A percentile compares a stretch with the other conserved stretches of the same genome.
These are phyloP conservation scores for Areca catechu DNA, from an alignment of 176 grass and related monocot species.

Conservation along the genomic window DNA sequence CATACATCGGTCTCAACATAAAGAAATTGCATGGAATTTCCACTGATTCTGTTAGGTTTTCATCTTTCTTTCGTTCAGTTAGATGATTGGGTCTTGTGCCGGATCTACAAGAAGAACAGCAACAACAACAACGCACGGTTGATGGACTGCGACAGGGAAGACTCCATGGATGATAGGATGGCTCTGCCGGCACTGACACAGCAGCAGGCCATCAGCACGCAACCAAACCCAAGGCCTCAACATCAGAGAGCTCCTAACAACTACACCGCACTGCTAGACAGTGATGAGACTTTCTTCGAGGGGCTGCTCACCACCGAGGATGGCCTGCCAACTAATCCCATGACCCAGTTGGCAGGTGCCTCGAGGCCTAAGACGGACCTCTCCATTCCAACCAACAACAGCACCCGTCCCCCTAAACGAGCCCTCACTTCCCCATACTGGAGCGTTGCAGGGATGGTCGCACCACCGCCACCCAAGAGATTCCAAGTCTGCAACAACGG, in stretches of 20 bases:
- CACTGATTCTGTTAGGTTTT: neutral
- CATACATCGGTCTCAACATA: no score
- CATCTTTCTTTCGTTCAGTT: constrained; percentile 33
- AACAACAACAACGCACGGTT: neutral
- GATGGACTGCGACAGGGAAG: constrained; percentile 39
- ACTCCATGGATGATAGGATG: constrained; percentile 36
- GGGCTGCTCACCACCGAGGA: constrained; percentile 36
- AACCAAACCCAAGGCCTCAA: neutral
- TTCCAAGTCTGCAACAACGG: constrained; percentile 12
- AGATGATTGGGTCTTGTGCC: constrained; percentile 96
- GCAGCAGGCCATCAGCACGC: neutral
- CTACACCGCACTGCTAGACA: constrained; percentile 33
- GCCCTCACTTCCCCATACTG: constrained; percentile 39
- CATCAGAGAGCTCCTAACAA: constrained; percentile 7
- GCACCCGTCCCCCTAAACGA: constrained; percentile 21
- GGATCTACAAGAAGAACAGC: constrained; percentile 95
- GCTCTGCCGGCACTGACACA: constrained; percentile 1
- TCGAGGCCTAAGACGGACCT: constrained; percentile 9
- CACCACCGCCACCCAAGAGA: constrained; percentile 34
- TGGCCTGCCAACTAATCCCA: constrained; percentile 4
- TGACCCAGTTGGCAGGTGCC: constrained; percentile 16
- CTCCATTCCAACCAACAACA: constrained; percentile 2
- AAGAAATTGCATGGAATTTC: neutral
- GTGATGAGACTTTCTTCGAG: constrained; percentile 60
- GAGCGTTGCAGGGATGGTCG: constrained; percentile 17